Evolutionary conservation across 2,329 filamentous ascomycete genomes (phyloP).

Genomic region (Chaetothyriales sp.): DNA sequence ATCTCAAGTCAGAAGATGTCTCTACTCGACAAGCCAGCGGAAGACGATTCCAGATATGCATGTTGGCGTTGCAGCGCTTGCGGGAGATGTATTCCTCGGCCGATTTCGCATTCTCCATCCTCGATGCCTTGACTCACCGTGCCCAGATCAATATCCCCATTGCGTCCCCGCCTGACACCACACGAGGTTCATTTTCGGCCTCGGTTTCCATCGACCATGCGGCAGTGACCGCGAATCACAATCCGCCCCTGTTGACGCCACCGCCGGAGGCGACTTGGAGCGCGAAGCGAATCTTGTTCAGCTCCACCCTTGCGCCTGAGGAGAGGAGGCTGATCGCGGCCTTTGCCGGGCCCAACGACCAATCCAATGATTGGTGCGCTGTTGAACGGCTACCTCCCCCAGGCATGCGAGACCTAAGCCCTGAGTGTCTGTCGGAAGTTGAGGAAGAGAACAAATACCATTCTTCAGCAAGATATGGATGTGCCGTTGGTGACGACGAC

Average conservation of each 20-base stretch:
- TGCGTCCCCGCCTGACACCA: constrained; percentile 46
- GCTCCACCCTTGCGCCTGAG: constrained; percentile 10
- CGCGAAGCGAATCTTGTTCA: constrained; percentile 7
- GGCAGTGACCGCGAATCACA: not conserved
- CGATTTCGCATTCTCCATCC: constrained; percentile 88
- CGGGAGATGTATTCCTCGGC: constrained; percentile 83
- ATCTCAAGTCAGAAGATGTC: constrained; percentile 71
- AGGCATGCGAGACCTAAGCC: constrained; percentile 1
- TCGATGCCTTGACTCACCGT: constrained; percentile 82
- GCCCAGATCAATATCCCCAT: constrained; percentile 50
- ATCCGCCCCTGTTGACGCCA: constrained; percentile 12
- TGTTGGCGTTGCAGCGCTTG: constrained; percentile 76
- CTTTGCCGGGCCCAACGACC: constrained; percentile 9
- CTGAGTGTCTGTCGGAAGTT: not conserved
- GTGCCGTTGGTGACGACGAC: constrained; percentile 2
- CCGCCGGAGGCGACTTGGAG: constrained; percentile 15
- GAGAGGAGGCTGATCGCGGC: constrained; percentile 10
- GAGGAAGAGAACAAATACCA: constrained; percentile 1
- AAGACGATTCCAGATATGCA: constrained; percentile 76
- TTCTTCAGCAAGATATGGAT: not conserved
- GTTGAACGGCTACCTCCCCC: not conserved
- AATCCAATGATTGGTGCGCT: not conserved
- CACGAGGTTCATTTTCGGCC: constrained; percentile 2
- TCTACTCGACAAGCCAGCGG: constrained; percentile 58
- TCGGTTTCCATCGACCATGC: not conserved